Base-by-base conservation (phyloP, 306 rosid species). In the Cucumis hystrix region DNA sequence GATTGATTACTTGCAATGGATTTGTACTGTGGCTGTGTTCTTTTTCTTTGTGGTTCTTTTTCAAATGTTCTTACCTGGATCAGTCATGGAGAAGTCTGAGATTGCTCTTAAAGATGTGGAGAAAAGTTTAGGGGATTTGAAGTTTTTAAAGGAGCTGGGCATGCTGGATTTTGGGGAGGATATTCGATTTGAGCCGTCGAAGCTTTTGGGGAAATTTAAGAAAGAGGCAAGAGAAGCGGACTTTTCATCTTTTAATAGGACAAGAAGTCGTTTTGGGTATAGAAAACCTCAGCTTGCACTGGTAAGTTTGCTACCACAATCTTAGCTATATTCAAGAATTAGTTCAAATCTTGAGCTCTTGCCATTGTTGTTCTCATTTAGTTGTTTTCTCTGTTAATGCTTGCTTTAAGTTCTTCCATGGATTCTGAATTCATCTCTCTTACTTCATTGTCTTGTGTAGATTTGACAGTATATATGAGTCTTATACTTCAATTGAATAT, bases 1-100 rank as follows among this genome's bases (percentile, higher is more conserved):
- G 81, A 85, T 96, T 20, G 98, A 92, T 83, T 96, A 92, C 64
- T 78, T 96, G 61, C 98, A 89, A 86, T 96, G 99, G 99, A 91
- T 89, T 86, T 96, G 97, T 77, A 88, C 97, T 9, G 93, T 92
- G 66, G 84, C 66, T 8, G 93, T 96, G 76, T 96, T 96, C 78
- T 85, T 96, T 1, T 86, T 90, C 83, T 86, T 96, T 76, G 89
- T 91, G 40, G 90, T 88, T 75, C 87, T 92, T 49, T 92, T 92
- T 64, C 98, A 92, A 85, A 86, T 91, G 96, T 91, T 85, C 78
- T 84, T 96, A 21, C 99, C 98, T 51, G 96, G 91, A 62, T 92
- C 98, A 7, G 85, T 90, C 20, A 47, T 91, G 62, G 97, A 91
- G 20, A 86, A 87, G 69, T 80, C 90, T 1, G 88, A 75, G 60